phyloP scores from a whole-genome alignment of 768 basidiomycete species.

The Termitomyces titanicus region DNA sequence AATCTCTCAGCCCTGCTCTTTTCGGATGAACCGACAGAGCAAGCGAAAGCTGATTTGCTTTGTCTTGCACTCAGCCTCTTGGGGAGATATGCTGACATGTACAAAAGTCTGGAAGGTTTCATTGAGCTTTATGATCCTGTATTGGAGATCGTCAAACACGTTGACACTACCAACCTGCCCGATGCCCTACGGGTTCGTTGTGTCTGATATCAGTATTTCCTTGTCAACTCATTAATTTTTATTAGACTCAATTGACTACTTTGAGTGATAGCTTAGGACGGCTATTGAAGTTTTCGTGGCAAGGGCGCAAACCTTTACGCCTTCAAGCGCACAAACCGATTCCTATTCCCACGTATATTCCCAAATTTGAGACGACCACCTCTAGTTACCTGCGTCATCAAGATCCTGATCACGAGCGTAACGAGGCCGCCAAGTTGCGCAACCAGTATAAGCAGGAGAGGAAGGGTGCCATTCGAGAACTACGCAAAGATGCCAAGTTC shows the following conservation, averaged over 20 bases:
- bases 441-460: slow-evolving; percentile 90
- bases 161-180: slow-evolving; percentile 45
- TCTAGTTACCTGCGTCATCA: slow-evolving; percentile 75
- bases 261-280: slow-evolving; percentile 50
- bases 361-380: slow-evolving; percentile 81
- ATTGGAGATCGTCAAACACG: slow-evolving; percentile 46
- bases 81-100: slow-evolving; percentile 66
- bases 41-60: slow-evolving; percentile 72
- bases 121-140: slow-evolving; percentile 82
- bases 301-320: slow-evolving; percentile 71
- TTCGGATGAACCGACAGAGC: slow-evolving; percentile 38
- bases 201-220: slow-evolving; percentile 3
- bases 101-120: slow-evolving; percentile 77
- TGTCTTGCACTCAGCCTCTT: slow-evolving; percentile 60
- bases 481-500: slow-evolving; percentile 94
- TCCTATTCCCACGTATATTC: slow-evolving; percentile 88
- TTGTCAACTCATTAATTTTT: slow-evolving; percentile 10
- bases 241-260: slow-evolving; percentile 45
- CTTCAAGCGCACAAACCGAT: slow-evolving; percentile 96
- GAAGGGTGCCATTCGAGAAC: slow-evolving; percentile 94
- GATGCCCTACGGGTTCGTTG: slow-evolving; percentile 51
- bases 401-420: slow-evolving; percentile 92
- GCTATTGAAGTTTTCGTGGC: slow-evolving; percentile 67
- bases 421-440: slow-evolving; percentile 81
- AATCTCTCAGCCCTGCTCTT: slow-evolving; percentile 43